Base-by-base conservation (phyloP, 441 rosid genomes). In the Syzygium syzygioides region DNA sequence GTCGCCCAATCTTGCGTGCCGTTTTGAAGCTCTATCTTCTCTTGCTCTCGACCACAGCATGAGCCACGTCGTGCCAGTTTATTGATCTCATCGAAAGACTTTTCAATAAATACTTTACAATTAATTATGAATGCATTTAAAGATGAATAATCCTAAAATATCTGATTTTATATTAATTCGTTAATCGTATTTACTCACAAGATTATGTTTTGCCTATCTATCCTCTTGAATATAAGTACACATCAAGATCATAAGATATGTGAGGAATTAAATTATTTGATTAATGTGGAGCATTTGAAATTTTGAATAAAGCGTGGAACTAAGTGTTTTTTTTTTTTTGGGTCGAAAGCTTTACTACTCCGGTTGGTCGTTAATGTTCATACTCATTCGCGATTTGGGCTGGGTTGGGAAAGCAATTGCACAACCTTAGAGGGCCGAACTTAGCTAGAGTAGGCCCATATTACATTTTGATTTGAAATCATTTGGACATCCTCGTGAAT, bases 71-170 rank as follows among this genome's bases (percentile, higher is more conserved):
- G 48, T 45, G 48, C 9, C 48, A 1, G 2, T 45, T 45, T 26
- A 59, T 62, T 2, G 34, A 30, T n/a, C 5, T 1, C 20, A n/a
- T 62, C 0, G 10, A n/a, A 62, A 62, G 2, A 3, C 12, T 59
- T 60, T 14, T 62, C 20, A 30, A 30, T 53, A 4, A 53, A 54
- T 1, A 54, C 19, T 54, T 1, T 3, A 15, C 4, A 30, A 64
- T 0, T 64, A 64, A 20, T 64, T 64, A 30, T 15, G 11, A 62
- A 62, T 1, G 0, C 20, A 62, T 25, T 62, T 62, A n/a, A 64
- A 64, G 32, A 15, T 64, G 41, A 23, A 64, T 0, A 3, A 4
- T 64, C 12, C 13, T 0, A 30, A 15, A 1, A 41, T 41, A 41
- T 12, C 2, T 76, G 52, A 23, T 76, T 76, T 76, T 23, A 37